A percentile compares a stretch with the other conserved stretches of the same genome.
These are phyloP conservation scores for Alternaria hordeiaustralica DNA, from an alignment of 2,329 filamentous ascomycete genomes.

Conservation along the genomic window DNA sequence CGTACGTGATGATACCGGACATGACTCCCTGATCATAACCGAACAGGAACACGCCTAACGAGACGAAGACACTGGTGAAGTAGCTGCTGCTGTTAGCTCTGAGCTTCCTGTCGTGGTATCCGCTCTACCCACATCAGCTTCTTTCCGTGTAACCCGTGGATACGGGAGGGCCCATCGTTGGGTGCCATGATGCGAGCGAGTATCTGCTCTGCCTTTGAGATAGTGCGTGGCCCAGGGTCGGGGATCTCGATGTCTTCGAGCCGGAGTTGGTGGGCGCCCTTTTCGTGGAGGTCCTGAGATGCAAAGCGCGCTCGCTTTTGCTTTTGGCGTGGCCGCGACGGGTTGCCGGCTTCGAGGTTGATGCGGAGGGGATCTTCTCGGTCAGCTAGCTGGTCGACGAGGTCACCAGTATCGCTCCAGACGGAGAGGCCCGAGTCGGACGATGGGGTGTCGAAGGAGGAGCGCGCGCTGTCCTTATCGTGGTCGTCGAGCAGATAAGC, in stretches of 20 bases:
- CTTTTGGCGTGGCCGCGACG: constrained; percentile 51
- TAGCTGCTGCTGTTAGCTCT: constrained; percentile 66
- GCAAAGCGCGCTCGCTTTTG: constrained; percentile 76
- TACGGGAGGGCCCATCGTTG: constrained; percentile 71
- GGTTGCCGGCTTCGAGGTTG: constrained; percentile 69
- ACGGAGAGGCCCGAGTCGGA: constrained; percentile 74
- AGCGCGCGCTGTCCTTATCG: constrained; percentile 60
- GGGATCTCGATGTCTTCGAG: constrained; percentile 84
- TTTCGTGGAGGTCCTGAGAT: constrained; percentile 53
- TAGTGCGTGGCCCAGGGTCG: constrained; percentile 66
- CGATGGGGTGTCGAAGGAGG: constrained; percentile 62
- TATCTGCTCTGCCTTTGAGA: constrained; percentile 71
- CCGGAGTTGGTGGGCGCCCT: constrained; percentile 56
- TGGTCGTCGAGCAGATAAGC: constrained; percentile 52
- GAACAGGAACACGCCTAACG: constrained; percentile 85
- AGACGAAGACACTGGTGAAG: constrained; percentile 92
- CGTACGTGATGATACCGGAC: constrained; percentile 76
- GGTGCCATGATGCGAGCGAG: constrained; percentile 86
- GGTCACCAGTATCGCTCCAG: constrained; percentile 94
- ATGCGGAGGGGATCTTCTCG: constrained; percentile 81
- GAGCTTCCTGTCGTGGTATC: neutral
- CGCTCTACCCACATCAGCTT: constrained; percentile 75
- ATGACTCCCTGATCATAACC: constrained; percentile 91
- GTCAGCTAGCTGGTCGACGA: constrained; percentile 87
- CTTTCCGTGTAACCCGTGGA: constrained; percentile 94